phyloP scores from a whole-genome alignment of 129 eudicot genomes.

The Smallanthus sonchifolius region DNA sequence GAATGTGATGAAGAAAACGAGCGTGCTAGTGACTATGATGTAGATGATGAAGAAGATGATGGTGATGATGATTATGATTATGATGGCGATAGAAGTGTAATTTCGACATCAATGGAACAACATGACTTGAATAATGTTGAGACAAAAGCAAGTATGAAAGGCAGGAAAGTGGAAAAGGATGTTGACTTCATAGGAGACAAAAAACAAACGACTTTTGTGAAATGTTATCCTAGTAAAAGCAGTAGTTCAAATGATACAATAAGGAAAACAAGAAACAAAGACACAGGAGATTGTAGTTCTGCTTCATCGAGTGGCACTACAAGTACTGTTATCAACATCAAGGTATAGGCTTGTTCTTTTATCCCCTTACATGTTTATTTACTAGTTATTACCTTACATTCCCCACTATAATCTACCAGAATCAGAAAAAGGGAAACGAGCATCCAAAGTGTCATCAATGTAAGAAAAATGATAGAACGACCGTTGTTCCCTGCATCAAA shows the following conservation, averaged over 20 bases:
- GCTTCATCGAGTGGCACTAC: slow-evolving; percentile 31
- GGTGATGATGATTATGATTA: slow-evolving; percentile 19
- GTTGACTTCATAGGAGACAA: slow-evolving; percentile 19
- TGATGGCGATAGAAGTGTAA: slow-evolving; percentile 13
- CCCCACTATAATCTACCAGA: slow-evolving; percentile 17
- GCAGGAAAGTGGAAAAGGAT: slow-evolving; percentile 11
- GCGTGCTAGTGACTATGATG: neutral
- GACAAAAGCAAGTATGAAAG: slow-evolving; percentile 21
- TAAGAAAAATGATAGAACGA: slow-evolving; percentile 47
- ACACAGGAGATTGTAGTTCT: slow-evolving; percentile 21
- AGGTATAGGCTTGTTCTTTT: slow-evolving; percentile 19
- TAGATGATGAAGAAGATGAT: slow-evolving; percentile 14
- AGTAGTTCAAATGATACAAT: slow-evolving; percentile 25
- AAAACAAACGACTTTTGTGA: slow-evolving; percentile 14
- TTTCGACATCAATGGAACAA: neutral
- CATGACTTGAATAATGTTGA: neutral
- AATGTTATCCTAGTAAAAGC: slow-evolving; percentile 23
- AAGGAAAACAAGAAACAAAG: slow-evolving; percentile 13
- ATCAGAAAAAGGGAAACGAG: slow-evolving; percentile 34
- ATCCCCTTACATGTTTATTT: slow-evolving; percentile 7
- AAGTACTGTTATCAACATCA: slow-evolving; percentile 10
- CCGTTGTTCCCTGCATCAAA: slow-evolving; percentile 67
- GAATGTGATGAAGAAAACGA: slow-evolving; percentile 14
- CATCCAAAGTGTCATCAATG: slow-evolving; percentile 69
- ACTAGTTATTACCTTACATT: slow-evolving; percentile 3